phyloP scores from a whole-genome alignment of 1,139 yeast genomes.

The Blastobotrys arbuscula region DNA sequence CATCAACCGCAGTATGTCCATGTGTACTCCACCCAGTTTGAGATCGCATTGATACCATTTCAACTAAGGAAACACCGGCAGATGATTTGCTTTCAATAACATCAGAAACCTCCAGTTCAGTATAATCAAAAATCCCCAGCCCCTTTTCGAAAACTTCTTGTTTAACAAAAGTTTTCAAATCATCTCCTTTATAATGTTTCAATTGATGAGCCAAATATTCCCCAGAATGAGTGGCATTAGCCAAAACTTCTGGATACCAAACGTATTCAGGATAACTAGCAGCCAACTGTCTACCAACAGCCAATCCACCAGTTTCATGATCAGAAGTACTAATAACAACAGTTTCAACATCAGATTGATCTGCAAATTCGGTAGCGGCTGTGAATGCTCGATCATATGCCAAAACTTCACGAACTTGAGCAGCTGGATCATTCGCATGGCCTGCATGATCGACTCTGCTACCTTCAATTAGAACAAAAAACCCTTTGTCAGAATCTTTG shows the following conservation, averaged over 20 bases:
- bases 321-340: slow-evolving; percentile 74
- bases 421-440: slow-evolving; percentile 82
- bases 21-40: slow-evolving; percentile 85
- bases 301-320: slow-evolving; percentile 89
- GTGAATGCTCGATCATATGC: slow-evolving; percentile 72
- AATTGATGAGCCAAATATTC: slow-evolving; percentile 50
- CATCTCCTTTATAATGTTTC: slow-evolving; percentile 21
- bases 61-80: slow-evolving; percentile 45
- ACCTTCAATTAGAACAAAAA: slow-evolving; percentile 77
- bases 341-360: slow-evolving; percentile 61
- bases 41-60: slow-evolving; percentile 63
- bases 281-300: slow-evolving; percentile 66
- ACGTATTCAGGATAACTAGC: slow-evolving; percentile 55
- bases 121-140: slow-evolving; percentile 55
- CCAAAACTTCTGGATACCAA: slow-evolving; percentile 72
- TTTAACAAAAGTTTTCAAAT: slow-evolving; percentile 43
- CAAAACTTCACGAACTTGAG: slow-evolving; percentile 72
- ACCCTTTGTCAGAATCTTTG: slow-evolving; percentile 64
- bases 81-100: slow-evolving; percentile 18
- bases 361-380: slow-evolving; percentile 62
- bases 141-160: slow-evolving; percentile 49
- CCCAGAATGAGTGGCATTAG: slow-evolving; percentile 64
- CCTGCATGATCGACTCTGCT: slow-evolving; percentile 92
- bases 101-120: slow-evolving; percentile 42
- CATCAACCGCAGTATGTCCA: slow-evolving; percentile 89